These are phyloP conservation scores for Pachysandra terminalis DNA, from an alignment of 164 flowering plant genomes.

Conservation along the genomic window DNA sequence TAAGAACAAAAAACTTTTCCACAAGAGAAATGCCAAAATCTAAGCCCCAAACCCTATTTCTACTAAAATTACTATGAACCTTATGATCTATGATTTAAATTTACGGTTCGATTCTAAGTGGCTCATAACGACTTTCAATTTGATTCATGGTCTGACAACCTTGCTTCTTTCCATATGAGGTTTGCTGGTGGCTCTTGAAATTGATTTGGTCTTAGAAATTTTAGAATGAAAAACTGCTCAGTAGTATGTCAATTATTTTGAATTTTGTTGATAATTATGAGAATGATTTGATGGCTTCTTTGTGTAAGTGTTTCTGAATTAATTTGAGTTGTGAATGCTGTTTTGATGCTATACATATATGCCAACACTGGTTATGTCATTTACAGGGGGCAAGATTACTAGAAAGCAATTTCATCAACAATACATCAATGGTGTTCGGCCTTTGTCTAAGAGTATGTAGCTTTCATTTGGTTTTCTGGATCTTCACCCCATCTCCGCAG, in stretches of 20 bases:
- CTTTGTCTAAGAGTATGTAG: conserved; percentile 74
- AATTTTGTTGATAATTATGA: no score
- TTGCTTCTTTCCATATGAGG: not conserved
- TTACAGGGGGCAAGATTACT: conserved; percentile 72
- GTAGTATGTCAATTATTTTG: not conserved
- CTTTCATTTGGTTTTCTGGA: conserved; percentile 3
- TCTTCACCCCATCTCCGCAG: not conserved
- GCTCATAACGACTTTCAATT: no score
- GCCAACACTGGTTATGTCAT: conserved; percentile 5
- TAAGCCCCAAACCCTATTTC: no score
- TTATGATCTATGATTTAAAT: no score
- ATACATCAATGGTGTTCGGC: conserved; percentile 93
- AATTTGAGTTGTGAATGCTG: not conserved
- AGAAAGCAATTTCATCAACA: conserved; percentile 91
- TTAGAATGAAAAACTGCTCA: not conserved
- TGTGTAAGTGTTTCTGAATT: not conserved
- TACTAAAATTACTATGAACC: no score
- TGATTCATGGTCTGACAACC: no score
- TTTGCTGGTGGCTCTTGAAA: not conserved
- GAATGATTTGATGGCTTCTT: not conserved
- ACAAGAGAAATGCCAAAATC: no score
- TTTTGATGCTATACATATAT: not conserved
- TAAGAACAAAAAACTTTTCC: no score
- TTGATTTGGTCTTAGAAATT: not conserved
- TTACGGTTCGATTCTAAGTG: no score